These are phyloP conservation scores for Starmerella riodocensis DNA, from an alignment of 805 yeast genomes.

Conservation along the genomic window DNA sequence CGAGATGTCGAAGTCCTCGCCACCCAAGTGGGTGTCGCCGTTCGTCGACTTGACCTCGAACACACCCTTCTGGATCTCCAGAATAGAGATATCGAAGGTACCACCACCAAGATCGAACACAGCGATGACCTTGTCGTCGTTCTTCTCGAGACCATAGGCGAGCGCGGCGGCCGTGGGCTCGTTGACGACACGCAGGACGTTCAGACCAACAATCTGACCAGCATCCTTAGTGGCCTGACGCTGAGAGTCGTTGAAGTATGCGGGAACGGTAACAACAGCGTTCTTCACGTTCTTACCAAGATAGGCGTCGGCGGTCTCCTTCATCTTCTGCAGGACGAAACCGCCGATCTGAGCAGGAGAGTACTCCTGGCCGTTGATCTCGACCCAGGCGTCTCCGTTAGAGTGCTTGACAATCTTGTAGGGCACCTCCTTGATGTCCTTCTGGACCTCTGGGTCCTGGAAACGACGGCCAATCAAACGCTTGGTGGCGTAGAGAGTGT, in stretches of 20 bases:
- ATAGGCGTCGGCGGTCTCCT: constrained; percentile 92
- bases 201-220: constrained; percentile 91
- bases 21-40: constrained; percentile 90
- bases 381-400: constrained; percentile 94
- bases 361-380: constrained; percentile 74
- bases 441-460: constrained; percentile 79
- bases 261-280: constrained; percentile 86
- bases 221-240: constrained; percentile 94
- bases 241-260: constrained; percentile 82
- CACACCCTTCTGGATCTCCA: constrained; percentile 95
- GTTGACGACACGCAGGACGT: constrained; percentile 77
- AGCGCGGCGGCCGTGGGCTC: constrained; percentile 91
- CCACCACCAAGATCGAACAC: constrained; percentile 98
- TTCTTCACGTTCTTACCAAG: constrained; percentile 75
- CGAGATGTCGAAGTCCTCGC: constrained; percentile 83
- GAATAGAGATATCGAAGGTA: constrained; percentile 91
- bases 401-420: constrained; percentile 79
- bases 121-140: constrained; percentile 73
- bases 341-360: constrained; percentile 96
- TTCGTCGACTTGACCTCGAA: constrained; percentile 95
- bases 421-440: constrained; percentile 77
- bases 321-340: constrained; percentile 86
- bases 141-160: constrained; percentile 88
- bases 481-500: constrained; percentile 89
- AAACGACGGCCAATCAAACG: constrained; percentile 89